Conservation (phyloP, 2,329 filamentous ascomycete genomes). For the Neonectria coccinea region DNA sequence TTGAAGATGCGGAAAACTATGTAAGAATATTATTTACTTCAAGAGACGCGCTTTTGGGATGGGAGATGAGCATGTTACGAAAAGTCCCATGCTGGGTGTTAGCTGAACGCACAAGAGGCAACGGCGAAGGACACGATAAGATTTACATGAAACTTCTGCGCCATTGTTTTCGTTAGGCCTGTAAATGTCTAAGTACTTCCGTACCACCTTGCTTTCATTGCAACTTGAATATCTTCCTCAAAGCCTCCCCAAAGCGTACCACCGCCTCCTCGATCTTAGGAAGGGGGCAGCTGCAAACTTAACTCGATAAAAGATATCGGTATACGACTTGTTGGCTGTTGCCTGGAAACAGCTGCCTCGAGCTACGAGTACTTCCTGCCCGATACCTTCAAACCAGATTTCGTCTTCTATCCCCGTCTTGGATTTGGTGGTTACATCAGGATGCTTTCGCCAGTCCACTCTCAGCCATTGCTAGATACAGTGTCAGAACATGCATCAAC, state of each 20-base stretch:
- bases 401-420: neutral
- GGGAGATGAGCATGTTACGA: neutral
- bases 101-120: neutral
- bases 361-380: neutral
- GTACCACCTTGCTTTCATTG: neutral
- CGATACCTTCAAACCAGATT: neutral
- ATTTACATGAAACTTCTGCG: too few species aligned
- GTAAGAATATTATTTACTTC: too few species aligned
- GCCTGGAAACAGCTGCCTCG: slow-evolving; percentile 7
- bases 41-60: neutral
- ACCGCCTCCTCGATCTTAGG: slow-evolving; percentile 6
- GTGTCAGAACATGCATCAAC: neutral
- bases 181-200: neutral
- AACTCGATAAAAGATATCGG: slow-evolving; percentile 4
- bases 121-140: too few species aligned
- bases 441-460: slow-evolving; percentile 3
- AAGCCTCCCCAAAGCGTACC: neutral
- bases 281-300: slow-evolving; percentile 6
- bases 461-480: slow-evolving; percentile 7
- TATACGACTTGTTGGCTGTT: neutral
- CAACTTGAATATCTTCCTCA: neutral
- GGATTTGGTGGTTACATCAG: neutral
- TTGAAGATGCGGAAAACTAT: neutral
- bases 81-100: neutral
- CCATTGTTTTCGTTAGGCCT: neutral